Evolutionary conservation across 257 asterid genomes (phyloP), one percentile per base, ranked within the genome.

Genomic region (Cordia subcordata): DNA sequence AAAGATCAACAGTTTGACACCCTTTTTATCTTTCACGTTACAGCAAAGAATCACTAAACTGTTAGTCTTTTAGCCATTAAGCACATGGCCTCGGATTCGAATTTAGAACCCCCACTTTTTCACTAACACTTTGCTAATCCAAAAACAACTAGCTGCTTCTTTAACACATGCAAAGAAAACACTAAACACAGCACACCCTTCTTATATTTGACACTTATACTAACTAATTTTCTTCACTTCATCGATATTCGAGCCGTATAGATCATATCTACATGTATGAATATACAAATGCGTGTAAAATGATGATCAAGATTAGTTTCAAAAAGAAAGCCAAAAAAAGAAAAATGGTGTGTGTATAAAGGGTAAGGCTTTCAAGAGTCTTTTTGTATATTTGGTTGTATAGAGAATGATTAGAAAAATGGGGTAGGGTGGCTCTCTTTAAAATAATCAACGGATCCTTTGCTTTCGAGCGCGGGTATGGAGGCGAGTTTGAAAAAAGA

Each of bases 401-500:
- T 19, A 20, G 8, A 33, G 51, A 44, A 57, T 8, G 27, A 44
- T 50, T 49, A 37, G n/a, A 20, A 53, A 53, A 21, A 18, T 42
- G 17, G 4, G 15, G 11, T 11, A 53, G 11, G 15, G 35, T 16
- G 33, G 22, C 32, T 10, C 54, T 45, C 8, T 59, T 45, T 46
- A 67, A 64, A 67, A 85, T 42, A 75, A 85, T 79, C 88, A 86
- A 87, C 86, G 85, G 95, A 80, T 78, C 75, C 77, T 63, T n/a
- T 79, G 92, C 86, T 81, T 82, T 81, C 68, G 77, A 69, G 94
- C 85, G 92, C 92, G 96, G 94, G 87, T 52, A 61, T 72, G 88
- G 62, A 73, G 80, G 75, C 63, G 38, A 65, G 86, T 81, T 88
- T 89, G 90, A 82, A 86, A 73, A 50, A 72, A 20, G 33, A 53